These are phyloP conservation scores for Asterophora parasitica DNA, from an alignment of 768 basidiomycete genomes.

Conservation along the genomic window DNA sequence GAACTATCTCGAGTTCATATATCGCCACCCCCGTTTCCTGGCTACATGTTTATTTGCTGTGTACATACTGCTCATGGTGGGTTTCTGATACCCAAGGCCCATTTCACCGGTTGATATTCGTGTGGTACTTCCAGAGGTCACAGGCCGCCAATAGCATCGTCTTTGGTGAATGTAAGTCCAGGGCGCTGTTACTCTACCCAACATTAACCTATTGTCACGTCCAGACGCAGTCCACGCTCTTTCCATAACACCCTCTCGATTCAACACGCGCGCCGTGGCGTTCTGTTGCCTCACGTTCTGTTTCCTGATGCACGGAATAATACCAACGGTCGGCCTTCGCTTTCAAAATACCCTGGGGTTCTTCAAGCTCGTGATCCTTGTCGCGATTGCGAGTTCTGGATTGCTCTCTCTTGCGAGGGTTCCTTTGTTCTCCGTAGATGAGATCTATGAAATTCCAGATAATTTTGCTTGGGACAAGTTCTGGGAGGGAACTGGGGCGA, in stretches of 20 bases:
- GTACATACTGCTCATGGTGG: slow-evolving; percentile 54
- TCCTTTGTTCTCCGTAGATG: slow-evolving; percentile 42
- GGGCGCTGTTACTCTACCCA: not conserved
- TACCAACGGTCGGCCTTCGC: slow-evolving; percentile 48
- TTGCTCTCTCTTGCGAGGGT: slow-evolving; percentile 44
- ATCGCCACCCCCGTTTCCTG: slow-evolving; percentile 52
- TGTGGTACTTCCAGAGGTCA: slow-evolving; percentile 39
- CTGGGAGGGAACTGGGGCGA: slow-evolving; percentile 53
- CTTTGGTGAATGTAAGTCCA: slow-evolving; percentile 61
- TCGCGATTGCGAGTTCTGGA: slow-evolving; percentile 47
- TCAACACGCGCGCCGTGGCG: slow-evolving; percentile 44
- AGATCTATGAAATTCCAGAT: slow-evolving; percentile 44
- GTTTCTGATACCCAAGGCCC: slow-evolving; percentile 13
- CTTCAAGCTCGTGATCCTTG: slow-evolving; percentile 53
- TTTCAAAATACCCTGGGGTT: slow-evolving; percentile 59
- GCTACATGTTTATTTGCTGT: slow-evolving; percentile 52
- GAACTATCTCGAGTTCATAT: slow-evolving; percentile 67
- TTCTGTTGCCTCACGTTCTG: slow-evolving; percentile 52
- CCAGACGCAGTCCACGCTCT: slow-evolving; percentile 56
- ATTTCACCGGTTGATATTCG: too few species aligned
- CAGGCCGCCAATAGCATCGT: slow-evolving; percentile 55
- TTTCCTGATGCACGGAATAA: slow-evolving; percentile 50
- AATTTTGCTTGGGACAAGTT: slow-evolving; percentile 56
- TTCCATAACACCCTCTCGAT: slow-evolving; percentile 37
- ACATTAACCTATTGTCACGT: not conserved